These are phyloP conservation scores for Heterobasidion annosum DNA, from an alignment of 1,284 basidiomycete species.

Conservation along the genomic window DNA sequence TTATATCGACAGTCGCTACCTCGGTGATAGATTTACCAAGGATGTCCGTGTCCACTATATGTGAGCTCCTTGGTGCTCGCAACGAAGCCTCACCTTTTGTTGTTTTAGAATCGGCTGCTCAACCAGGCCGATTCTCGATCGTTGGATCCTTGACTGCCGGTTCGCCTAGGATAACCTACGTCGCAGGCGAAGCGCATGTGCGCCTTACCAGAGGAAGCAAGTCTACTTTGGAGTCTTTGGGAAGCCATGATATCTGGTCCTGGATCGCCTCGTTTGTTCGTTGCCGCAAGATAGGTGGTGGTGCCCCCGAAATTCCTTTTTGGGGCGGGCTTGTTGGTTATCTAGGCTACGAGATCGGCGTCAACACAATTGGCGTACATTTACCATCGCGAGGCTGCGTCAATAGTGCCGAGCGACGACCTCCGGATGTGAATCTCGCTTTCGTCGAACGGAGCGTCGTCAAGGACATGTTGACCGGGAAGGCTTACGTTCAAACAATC, in stretches of 20 bases:
- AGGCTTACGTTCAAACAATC: conserved; percentile 56
- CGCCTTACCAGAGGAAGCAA: conserved; percentile 22
- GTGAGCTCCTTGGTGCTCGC: conserved; percentile 50
- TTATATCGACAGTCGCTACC: conserved; percentile 26
- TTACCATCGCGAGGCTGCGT: conserved; percentile 21
- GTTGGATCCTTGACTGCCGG: conserved; percentile 45
- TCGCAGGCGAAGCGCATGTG: conserved; percentile 39
- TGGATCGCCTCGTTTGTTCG: conserved; percentile 68
- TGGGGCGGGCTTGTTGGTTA: conserved; percentile 73
- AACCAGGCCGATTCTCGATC: conserved; percentile 67
- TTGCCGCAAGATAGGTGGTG: conserved; percentile 32
- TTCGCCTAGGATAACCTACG: conserved; percentile 50
- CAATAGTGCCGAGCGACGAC: conserved; percentile 17
- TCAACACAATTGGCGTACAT: conserved; percentile 33
- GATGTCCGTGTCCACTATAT: conserved; percentile 35
- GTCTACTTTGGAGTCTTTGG: conserved; percentile 20
- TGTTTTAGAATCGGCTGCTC: conserved; percentile 63
- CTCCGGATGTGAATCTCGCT: conserved; percentile 64
- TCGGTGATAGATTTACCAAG: conserved; percentile 30
- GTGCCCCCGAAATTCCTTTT: conserved; percentile 50
- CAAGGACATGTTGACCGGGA: conserved; percentile 40
- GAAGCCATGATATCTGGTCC: conserved; percentile 49
- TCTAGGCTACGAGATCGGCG: conserved; percentile 71
- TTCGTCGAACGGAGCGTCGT: conserved; percentile 73
- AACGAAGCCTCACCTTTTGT: conserved; percentile 58